Percentiles rank a stretch among this genome's conserved stretches.
Evolutionary conservation across 176 grass and related monocot genomes (phyloP).

Genomic region (Bothriochloa decipiens): DNA sequence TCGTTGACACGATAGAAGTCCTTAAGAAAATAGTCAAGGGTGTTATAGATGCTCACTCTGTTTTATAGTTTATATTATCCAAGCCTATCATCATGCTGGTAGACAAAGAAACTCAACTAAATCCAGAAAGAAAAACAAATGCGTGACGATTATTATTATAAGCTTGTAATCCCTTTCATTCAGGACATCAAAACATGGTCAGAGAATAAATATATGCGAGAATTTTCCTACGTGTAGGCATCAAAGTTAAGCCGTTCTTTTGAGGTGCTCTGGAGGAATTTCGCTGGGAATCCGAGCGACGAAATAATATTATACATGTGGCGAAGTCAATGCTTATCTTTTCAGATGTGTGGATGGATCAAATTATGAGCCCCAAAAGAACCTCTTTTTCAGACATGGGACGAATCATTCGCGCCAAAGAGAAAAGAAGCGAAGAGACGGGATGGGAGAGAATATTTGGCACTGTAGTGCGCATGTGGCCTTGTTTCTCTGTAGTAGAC

Average conservation of each 20-base stretch:
- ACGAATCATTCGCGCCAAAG: background rate
- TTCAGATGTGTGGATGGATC: constrained; percentile 32
- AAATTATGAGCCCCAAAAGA: background rate
- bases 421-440: background rate
- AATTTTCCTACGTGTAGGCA: background rate
- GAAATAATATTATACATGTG: background rate
- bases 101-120: background rate
- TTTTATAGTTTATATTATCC: background rate
- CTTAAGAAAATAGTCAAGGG: background rate
- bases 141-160: background rate
- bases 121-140: background rate
- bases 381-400: constrained; percentile 21
- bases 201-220: background rate
- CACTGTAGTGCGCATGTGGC: constrained; percentile 30
- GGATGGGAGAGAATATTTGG: constrained; percentile 13
- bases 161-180: background rate
- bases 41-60: background rate
- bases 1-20: background rate
- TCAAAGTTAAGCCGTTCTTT: constrained; percentile 25
- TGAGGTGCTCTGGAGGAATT: constrained; percentile 7
- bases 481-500: constrained; percentile 14
- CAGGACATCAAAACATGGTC: background rate
- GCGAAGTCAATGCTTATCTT: constrained; percentile 37
- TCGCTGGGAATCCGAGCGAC: background rate
- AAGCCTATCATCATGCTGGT: background rate